A percentile compares a stretch with the other conserved stretches of the same genome.
Conservation (phyloP, 805 yeast species). For the Wickerhamomyces queroliae region DNA sequence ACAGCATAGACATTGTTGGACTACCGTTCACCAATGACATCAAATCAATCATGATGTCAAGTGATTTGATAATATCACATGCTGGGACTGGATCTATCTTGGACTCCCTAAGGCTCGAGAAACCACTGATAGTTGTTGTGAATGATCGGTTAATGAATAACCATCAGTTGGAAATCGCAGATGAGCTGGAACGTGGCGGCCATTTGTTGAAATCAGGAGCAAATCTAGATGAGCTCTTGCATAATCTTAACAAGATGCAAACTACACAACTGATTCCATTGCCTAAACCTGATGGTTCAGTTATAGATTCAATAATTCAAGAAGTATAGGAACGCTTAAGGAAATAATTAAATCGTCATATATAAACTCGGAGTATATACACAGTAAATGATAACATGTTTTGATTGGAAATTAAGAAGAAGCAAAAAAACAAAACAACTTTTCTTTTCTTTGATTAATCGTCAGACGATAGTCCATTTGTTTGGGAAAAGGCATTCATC, state of each 20-base stretch:
- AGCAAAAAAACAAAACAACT: background rate
- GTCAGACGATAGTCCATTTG: too few species aligned
- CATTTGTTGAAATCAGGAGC: conserved; percentile 22
- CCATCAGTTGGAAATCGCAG: conserved; percentile 77
- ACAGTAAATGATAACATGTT: background rate
- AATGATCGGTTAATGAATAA: conserved; percentile 77
- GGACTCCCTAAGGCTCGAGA: conserved; percentile 56
- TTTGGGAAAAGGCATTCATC: conserved; percentile 8
- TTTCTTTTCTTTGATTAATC: too few species aligned
- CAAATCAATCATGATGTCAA: conserved; percentile 31
- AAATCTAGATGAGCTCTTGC: conserved; percentile 10
- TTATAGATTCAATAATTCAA: too few species aligned
- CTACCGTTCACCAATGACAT: conserved; percentile 41
- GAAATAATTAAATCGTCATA: too few species aligned
- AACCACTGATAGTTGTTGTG: conserved; percentile 62
- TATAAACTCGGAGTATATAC: too few species aligned
- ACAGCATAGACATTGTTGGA: too few species aligned
- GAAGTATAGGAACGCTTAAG: too few species aligned
- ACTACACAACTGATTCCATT: conserved; percentile 10
- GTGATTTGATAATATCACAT: conserved; percentile 74
- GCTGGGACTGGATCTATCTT: conserved; percentile 91
- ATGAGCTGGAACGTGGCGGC: conserved; percentile 35
- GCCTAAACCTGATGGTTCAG: conserved; percentile 17
- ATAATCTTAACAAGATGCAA: conserved; percentile 10
- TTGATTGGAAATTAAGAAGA: too few species aligned